A percentile compares a stretch with the other conserved stretches of the same genome.
Conservation (phyloP, 768 basidiomycete species). For the Tephrocybe sp. region DNA sequence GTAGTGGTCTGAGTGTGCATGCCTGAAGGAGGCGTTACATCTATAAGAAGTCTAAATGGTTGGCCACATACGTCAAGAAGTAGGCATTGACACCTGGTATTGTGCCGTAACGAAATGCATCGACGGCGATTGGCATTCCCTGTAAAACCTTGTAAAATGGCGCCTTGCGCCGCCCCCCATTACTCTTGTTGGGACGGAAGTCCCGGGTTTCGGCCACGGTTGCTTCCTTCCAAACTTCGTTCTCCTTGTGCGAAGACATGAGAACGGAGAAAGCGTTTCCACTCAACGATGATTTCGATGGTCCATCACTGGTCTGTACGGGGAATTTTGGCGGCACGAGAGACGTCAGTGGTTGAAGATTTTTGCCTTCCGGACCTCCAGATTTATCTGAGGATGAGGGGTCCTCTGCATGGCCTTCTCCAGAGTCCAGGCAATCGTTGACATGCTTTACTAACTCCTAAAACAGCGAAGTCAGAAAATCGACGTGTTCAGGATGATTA, state of each 20-base stretch:
- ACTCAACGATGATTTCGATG: slow-evolving; percentile 13
- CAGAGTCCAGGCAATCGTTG: slow-evolving; percentile 49
- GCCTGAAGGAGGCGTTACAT: slow-evolving; percentile 44
- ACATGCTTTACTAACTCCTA: slow-evolving; percentile 58
- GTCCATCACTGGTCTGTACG: slow-evolving; percentile 18
- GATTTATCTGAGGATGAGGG: neutral
- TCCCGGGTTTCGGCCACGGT: slow-evolving; percentile 48
- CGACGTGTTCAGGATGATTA: neutral
- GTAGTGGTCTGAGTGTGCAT: slow-evolving; percentile 97
- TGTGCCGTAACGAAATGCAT: slow-evolving; percentile 92
- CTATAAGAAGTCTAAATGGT: neutral
- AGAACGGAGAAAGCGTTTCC: slow-evolving; percentile 72
- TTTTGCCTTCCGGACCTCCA: neutral
- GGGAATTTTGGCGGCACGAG: slow-evolving; percentile 15
- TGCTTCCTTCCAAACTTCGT: slow-evolving; percentile 84
- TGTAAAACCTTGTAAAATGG: slow-evolving; percentile 96
- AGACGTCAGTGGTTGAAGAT: slow-evolving; percentile 11
- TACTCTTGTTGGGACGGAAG: slow-evolving; percentile 45
- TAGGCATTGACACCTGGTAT: slow-evolving; percentile 91
- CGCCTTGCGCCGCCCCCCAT: slow-evolving; percentile 64
- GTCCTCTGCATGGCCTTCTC: neutral
- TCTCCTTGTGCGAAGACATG: slow-evolving; percentile 86
- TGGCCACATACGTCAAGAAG: slow-evolving; percentile 71
- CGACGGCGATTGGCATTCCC: slow-evolving; percentile 98
- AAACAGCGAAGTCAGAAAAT: neutral